Percentiles rank a stretch among this genome's conserved stretches.
Conservation (phyloP, 192 early-diverging fungal genomes). For the Entomortierella beljakovae region DNA sequence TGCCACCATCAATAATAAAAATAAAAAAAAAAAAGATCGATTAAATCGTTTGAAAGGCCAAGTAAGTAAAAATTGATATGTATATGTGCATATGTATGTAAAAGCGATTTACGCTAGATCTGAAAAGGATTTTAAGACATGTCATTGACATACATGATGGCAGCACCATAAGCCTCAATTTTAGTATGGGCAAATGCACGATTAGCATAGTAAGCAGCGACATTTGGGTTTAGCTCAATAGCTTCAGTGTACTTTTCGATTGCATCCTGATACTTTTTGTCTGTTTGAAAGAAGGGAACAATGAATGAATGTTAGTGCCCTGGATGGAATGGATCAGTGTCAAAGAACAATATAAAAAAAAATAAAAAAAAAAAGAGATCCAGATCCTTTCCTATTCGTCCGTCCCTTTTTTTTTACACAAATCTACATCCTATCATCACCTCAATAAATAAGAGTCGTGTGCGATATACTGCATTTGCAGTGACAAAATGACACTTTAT, state of each 20-base stretch:
- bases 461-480: too few relatives aligned
- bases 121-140: constrained; percentile 49
- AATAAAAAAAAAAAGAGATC: background rate
- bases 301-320: background rate
- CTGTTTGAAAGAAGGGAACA: constrained; percentile 16
- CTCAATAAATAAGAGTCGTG: background rate
- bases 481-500: background rate
- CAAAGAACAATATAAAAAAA: background rate
- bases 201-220: constrained; percentile 92
- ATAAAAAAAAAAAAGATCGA: background rate
- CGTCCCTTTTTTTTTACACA: background rate
- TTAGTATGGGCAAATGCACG: constrained; percentile 90
- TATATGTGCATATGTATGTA: background rate
- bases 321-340: background rate
- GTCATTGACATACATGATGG: constrained; percentile 59
- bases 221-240: constrained; percentile 85
- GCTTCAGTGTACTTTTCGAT: constrained; percentile 92
- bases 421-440: background rate
- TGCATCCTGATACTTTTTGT: constrained; percentile 84
- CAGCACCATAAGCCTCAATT: constrained; percentile 88
- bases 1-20: constrained; percentile 67
- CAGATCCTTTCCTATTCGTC: background rate
- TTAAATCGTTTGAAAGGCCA: background rate
- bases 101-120: background rate
- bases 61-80: background rate